Evolutionary conservation across 148 eudicot genomes (phyloP).

Genomic region (Amaranthus cruentus): DNA sequence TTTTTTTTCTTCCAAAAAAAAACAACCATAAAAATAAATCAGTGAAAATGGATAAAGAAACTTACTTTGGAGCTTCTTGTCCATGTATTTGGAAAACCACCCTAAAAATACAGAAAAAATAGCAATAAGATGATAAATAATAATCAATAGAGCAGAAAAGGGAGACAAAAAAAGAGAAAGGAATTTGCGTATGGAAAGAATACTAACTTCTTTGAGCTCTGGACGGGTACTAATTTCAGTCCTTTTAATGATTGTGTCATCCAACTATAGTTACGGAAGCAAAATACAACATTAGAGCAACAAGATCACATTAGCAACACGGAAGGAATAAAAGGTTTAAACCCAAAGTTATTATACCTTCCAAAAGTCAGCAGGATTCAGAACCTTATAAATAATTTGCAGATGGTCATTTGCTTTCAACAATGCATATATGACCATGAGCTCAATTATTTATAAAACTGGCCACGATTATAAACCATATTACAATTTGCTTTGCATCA

Average conservation of each 20-base stretch:
- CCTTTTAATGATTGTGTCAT: conserved; percentile 73
- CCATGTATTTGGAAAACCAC: too few relatives aligned
- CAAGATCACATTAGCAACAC: not conserved
- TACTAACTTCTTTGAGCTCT: conserved; percentile 65
- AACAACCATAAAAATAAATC: too few relatives aligned
- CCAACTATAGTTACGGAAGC: conserved; percentile 48
- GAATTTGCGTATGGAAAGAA: too few relatives aligned
- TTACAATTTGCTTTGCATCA: not conserved
- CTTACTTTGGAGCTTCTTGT: too few relatives aligned
- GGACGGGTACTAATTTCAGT: conserved; percentile 63
- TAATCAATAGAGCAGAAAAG: too few relatives aligned
- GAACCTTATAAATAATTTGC: conserved; percentile 50
- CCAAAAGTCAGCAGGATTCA: conserved; percentile 89
- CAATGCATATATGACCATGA: conserved; percentile 89
- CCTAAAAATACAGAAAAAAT: too few relatives aligned
- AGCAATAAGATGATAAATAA: too few relatives aligned
- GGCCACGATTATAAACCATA: not conserved
- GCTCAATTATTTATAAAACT: conserved; percentile 65
- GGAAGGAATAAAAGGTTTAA: not conserved
- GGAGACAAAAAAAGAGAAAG: too few relatives aligned
- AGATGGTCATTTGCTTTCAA: conserved; percentile 67
- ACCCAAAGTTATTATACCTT: conserved; percentile 45
- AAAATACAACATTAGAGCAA: not conserved
- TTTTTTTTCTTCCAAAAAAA: too few relatives aligned
- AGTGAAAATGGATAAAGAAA: too few relatives aligned